A percentile compares a stretch with the other conserved stretches of the same genome.
phyloP scores from a whole-genome alignment of 2,329 filamentous ascomycete species.

The Pseudogymnoascus sp. region DNA sequence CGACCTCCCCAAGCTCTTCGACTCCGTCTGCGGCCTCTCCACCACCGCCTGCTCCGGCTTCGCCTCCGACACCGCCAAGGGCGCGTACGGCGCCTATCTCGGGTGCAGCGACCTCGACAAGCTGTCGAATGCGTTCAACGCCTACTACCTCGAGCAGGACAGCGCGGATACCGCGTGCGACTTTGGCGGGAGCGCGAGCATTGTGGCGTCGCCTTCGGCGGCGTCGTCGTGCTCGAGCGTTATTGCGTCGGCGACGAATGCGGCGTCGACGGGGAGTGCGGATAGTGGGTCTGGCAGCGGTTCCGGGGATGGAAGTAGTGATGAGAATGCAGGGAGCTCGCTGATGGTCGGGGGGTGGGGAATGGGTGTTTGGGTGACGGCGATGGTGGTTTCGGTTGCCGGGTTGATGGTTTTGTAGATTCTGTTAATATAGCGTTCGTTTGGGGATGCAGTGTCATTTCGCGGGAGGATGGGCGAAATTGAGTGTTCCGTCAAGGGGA shows the following conservation, averaged over 20 bases:
- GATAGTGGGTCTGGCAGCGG: neutral
- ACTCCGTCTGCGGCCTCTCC: slow-evolving; percentile 36
- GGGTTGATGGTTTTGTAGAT: neutral
- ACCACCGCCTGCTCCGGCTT: slow-evolving; percentile 27
- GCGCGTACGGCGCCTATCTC: slow-evolving; percentile 65
- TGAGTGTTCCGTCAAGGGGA: neutral
- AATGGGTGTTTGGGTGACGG: neutral
- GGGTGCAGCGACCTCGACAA: slow-evolving; percentile 66
- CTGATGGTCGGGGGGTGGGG: neutral
- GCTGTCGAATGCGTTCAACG: slow-evolving; percentile 68
- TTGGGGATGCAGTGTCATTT: neutral
- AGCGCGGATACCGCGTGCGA: slow-evolving; percentile 51
- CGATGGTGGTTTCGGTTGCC: neutral
- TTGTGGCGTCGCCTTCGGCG: slow-evolving; percentile 43
- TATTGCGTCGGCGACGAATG: neutral
- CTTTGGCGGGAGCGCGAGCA: slow-evolving; percentile 58
- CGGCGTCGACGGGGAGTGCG: neutral
- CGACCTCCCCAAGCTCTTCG: slow-evolving; percentile 60
- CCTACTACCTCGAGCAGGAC: slow-evolving; percentile 32
- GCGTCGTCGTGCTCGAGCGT: slow-evolving; percentile 36
- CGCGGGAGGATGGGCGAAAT: neutral
- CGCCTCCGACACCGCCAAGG: slow-evolving; percentile 48
- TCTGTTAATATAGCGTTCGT: neutral
- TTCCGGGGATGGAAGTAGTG: too few relatives aligned
- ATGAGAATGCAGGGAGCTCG: neutral